Conservation (phyloP, 352 stramenopile genomes). For the Phytophthora multivora region DNA sequence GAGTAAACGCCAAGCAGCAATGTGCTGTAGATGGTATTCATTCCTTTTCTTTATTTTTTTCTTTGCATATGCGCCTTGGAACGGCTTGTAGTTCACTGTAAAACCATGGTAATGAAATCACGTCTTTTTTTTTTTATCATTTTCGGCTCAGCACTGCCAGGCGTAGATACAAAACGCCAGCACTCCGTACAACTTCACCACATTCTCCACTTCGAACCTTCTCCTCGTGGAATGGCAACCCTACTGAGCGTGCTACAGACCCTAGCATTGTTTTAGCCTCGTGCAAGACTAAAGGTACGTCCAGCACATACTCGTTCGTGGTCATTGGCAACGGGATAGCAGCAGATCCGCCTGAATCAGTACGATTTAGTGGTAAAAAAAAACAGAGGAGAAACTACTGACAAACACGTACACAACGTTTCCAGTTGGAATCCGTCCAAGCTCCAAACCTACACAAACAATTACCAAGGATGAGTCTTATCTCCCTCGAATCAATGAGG, state of each 20-base stretch:
- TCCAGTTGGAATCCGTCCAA: slow-evolving; percentile 46
- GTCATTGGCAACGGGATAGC: slow-evolving; percentile 37
- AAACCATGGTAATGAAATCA: slow-evolving; percentile 17
- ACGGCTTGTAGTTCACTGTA: slow-evolving; percentile 22
- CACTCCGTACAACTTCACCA: slow-evolving; percentile 5
- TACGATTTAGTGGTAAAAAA: background rate
- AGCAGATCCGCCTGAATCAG: slow-evolving; percentile 37
- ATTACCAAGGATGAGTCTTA: background rate
- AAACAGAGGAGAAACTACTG: too few relatives aligned
- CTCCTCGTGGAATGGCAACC: slow-evolving; percentile 10
- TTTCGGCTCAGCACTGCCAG: slow-evolving; percentile 37
- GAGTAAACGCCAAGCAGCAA: slow-evolving; percentile 1
- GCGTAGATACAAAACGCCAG: slow-evolving; percentile 39
- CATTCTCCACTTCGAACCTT: background rate
- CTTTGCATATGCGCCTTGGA: slow-evolving; percentile 3
- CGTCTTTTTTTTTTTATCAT: slow-evolving; percentile 15
- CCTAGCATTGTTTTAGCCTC: slow-evolving; percentile 21
- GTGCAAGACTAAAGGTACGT: slow-evolving; percentile 39
- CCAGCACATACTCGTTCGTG: slow-evolving; percentile 48
- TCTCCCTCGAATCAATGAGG: background rate
- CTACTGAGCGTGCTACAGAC: slow-evolving; percentile 27
- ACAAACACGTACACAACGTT: slow-evolving; percentile 37
- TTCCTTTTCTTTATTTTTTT: slow-evolving; percentile 13
- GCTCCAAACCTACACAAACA: slow-evolving; percentile 37
- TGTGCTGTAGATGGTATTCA: slow-evolving; percentile 19